Evolutionary conservation across 164 flowering plant species (phyloP).

Genomic region (Stephania japonica): DNA sequence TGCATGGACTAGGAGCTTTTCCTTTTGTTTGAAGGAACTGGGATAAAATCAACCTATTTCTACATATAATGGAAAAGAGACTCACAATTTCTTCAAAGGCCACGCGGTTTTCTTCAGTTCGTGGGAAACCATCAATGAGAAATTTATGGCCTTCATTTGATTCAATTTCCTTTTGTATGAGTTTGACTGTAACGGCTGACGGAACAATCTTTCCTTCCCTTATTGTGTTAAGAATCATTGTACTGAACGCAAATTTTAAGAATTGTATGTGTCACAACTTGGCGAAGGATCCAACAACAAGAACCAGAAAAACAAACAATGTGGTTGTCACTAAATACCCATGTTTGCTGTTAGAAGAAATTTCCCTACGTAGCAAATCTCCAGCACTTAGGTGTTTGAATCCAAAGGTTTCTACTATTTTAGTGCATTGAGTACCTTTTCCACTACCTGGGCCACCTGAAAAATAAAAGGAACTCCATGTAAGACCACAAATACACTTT

Average conservation of each 20-base stretch:
- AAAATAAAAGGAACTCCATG: conserved; percentile 7
- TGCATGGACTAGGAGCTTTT: too few species aligned
- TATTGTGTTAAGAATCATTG: conserved; percentile 66
- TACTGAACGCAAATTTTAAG: conserved; percentile 34
- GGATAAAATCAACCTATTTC: conserved; percentile 8
- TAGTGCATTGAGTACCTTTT: conserved; percentile 84
- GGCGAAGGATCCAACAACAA: background rate
- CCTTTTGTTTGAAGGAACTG: background rate
- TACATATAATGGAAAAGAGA: conserved; percentile 13
- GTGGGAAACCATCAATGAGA: conserved; percentile 96
- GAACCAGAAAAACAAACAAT: background rate
- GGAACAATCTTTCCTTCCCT: conserved; percentile 89
- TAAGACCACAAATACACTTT: background rate
- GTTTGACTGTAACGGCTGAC: conserved; percentile 71
- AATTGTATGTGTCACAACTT: conserved; percentile 8
- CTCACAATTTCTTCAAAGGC: conserved; percentile 86
- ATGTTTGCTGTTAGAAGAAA: conserved; percentile 50
- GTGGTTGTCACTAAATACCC: conserved; percentile 38
- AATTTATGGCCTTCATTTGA: conserved; percentile 52
- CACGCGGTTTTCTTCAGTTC: conserved; percentile 83
- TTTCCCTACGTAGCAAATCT: conserved; percentile 71
- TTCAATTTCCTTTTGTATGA: conserved; percentile 63
- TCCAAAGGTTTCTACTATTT: conserved; percentile 67
- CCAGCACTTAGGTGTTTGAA: conserved; percentile 90
- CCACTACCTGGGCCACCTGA: conserved; percentile 98